Evolutionary conservation across 2,329 filamentous ascomycete genomes (phyloP).

Genomic region (Colletotrichum lupini): DNA sequence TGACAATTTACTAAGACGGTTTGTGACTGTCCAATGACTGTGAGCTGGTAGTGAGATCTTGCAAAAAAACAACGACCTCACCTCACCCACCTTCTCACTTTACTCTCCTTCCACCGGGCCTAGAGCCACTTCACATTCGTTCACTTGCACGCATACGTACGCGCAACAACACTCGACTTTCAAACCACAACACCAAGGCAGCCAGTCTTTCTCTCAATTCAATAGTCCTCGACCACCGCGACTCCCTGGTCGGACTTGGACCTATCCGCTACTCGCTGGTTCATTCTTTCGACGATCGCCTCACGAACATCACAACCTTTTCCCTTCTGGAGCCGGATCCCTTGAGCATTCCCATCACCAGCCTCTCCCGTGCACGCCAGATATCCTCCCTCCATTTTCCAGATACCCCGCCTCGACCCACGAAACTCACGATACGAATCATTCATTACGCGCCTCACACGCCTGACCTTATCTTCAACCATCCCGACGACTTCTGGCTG

Average conservation of each 20-base stretch:
- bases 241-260: slow-evolving; percentile 26
- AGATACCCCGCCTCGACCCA: slow-evolving; percentile 26
- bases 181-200: background rate
- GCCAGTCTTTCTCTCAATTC: background rate
- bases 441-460: background rate
- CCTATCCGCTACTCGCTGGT: slow-evolving; percentile 15
- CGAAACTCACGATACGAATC: slow-evolving; percentile 24
- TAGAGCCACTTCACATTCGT: slow-evolving; percentile 35
- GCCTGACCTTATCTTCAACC: background rate
- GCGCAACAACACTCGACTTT: slow-evolving; percentile 1
- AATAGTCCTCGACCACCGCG: slow-evolving; percentile 3
- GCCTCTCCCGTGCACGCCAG: background rate
- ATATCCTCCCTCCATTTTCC: background rate
- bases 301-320: slow-evolving; percentile 3
- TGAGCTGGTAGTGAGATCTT: slow-evolving; percentile 33
- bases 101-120: slow-evolving; percentile 32
- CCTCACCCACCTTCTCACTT: slow-evolving; percentile 33
- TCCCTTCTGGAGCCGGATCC: background rate
- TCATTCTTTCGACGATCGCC: slow-evolving; percentile 32
- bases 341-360: slow-evolving; percentile 18
- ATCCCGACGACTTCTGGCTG: slow-evolving; percentile 23
- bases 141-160: slow-evolving; percentile 12
- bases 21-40: slow-evolving; percentile 16
- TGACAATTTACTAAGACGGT: slow-evolving; percentile 11
- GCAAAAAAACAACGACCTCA: slow-evolving; percentile 3